Base-by-base conservation (phyloP, 257 asterid genomes). In the Solanum lycopersicoides region DNA sequence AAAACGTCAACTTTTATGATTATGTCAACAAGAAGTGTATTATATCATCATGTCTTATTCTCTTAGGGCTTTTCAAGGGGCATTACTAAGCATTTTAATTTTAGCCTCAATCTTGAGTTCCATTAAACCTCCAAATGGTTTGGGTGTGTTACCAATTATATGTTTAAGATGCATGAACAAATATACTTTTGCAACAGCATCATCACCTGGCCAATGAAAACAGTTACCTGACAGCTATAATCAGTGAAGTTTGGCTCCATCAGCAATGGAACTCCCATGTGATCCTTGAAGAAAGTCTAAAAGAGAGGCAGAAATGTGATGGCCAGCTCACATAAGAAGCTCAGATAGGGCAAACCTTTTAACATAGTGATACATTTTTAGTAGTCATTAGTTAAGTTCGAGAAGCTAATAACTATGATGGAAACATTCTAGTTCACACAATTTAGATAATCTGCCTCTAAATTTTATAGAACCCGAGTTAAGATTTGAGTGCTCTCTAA, bases 221-320 rank as follows among this genome's bases (percentile, higher is more conserved):
- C 23, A 35, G 45, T 76, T 91, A 95, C 98, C 97, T 95, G 99
- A 86, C 99, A 96, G 92, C 97, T 95, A 87, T 93, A 96, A 66
- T 96, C 97, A 20, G 47, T 85, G 93, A 96, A 94, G 90, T 94
- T 92, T 88, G 99, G 99, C 92, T 96, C 98, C 98, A 96, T 96
- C 80, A 94, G 73, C 79, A 94, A 83, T 71, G 97, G 96, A 63
- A 96, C 96, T 89, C 98, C 99, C 98, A 95, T 95, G 92, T 89
- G 88, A 76, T 96, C 98, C 87, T 91, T 93, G 93, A 96, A 94
- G 89, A 96, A 96, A 16, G 92, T 68, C 98, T 96, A 65, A 34
- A 83, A 47, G 20, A 87, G 69, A 16, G 44, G 28, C 32, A 50
- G 44, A 53, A 65, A 50, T 56, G 65, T 65, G 77, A 69, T 82